A percentile compares a stretch with the other conserved stretches of the same genome.
Conservation (phyloP, 2,329 filamentous ascomycete species). For the Sporothrix inflata region DNA sequence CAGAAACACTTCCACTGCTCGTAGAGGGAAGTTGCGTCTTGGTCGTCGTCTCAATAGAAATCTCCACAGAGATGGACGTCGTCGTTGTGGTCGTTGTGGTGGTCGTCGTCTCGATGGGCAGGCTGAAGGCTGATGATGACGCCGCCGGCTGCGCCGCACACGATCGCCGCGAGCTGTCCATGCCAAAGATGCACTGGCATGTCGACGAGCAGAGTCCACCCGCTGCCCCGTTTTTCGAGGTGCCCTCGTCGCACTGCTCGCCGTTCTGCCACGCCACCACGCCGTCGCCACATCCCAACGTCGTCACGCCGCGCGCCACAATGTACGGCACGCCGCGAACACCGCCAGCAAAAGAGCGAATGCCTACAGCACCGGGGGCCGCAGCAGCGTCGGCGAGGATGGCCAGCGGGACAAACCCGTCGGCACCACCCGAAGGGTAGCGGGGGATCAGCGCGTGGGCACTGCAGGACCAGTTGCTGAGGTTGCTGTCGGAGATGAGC, state of each 20-base stretch:
- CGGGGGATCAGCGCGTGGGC: constrained; percentile 48
- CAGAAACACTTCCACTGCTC: background rate
- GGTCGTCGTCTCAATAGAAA: background rate
- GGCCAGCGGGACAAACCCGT: constrained; percentile 46
- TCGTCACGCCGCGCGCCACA: constrained; percentile 47
- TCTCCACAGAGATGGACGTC: background rate
- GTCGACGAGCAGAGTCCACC: constrained; percentile 45
- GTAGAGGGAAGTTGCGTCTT: background rate
- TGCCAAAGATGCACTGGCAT: constrained; percentile 44
- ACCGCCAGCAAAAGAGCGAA: constrained; percentile 43
- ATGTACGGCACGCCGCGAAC: constrained; percentile 48
- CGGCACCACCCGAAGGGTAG: constrained; percentile 43
- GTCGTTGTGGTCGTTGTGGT: constrained; percentile 18
- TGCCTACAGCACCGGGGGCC: constrained; percentile 40
- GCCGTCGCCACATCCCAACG: constrained; percentile 47
- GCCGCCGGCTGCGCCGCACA: background rate
- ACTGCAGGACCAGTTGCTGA: constrained; percentile 49
- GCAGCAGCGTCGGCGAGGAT: constrained; percentile 41
- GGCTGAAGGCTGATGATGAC: background rate
- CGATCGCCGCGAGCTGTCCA: constrained; percentile 29
- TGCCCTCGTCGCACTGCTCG: constrained; percentile 48
- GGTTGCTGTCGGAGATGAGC: constrained; percentile 42
- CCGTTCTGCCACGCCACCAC: constrained; percentile 40
- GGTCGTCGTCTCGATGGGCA: constrained; percentile 13
- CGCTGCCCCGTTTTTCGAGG: constrained; percentile 38